Base-by-base conservation (phyloP, 306 rosid genomes). In the Carpinus fangiana region DNA sequence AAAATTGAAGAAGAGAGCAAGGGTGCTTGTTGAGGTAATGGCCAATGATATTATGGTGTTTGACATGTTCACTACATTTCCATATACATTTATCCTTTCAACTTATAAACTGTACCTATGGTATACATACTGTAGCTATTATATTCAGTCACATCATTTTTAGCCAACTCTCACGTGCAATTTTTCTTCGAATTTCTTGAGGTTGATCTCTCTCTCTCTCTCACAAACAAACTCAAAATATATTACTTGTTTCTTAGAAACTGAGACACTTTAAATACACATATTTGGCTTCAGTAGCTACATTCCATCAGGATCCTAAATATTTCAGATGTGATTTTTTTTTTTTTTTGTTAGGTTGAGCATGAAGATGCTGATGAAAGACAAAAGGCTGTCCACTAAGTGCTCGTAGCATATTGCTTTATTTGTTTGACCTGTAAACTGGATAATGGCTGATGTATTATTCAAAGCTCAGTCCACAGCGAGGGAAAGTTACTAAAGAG, bases 1-100 rank as follows among this genome's bases (percentile, higher is more conserved):
- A 57, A 91, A 90, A 85, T 81, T 77, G 21, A 94, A 93, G 80
- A 82, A 86, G 89, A 86, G 76, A 79, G 48, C 89, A 3, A 90
- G 75, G 89, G 97, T 91, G 73, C 73, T 87, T 79, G 88, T 95
- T 85, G 98, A 95, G 98, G 98, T 95, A 95, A 84, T 72, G 28
- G 21, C 72, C 61, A 47, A 53, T 78, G 46, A 7, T 26, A 64
- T 36, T 46, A 60, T 79, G 23, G 38, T 45, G 59, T 74, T 56
- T 84, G 21, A 45, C 26, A 78, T 23, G 13, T 55, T 80, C n/a
- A 59, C 11, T 81, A 17, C 77, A 61, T 67, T 62, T 56, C 12
- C 1, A 54, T 67, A 41, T 38, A 13, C 11, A 11, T n/a, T 18
- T 10, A 17, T 8, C 41, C 50, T 3, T 66, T 10, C 51, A 38